phyloP scores from a whole-genome alignment of 495 filamentous ascomycete species.

The Daldinia vernicosa region DNA sequence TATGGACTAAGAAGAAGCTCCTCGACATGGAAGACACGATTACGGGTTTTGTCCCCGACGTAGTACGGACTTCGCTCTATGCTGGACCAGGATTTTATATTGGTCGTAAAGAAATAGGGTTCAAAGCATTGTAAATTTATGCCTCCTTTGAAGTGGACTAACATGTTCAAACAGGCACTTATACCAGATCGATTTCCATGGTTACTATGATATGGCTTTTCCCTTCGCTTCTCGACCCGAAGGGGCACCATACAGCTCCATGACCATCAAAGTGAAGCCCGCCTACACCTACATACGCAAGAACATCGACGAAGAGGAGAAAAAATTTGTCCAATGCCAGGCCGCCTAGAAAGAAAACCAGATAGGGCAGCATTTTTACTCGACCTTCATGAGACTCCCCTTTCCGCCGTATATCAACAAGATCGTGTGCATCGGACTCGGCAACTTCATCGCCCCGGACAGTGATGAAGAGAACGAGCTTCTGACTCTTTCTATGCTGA shows the following conservation, averaged over 20 bases:
- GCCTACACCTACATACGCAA: slow-evolving; percentile 6
- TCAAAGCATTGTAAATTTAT: not conserved
- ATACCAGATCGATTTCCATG: slow-evolving; percentile 28
- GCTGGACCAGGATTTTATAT: not conserved
- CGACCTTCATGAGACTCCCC: slow-evolving; percentile 28
- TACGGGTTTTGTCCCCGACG: not conserved
- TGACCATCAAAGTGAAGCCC: slow-evolving; percentile 8
- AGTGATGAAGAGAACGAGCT: not conserved
- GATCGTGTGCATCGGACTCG: slow-evolving; percentile 37
- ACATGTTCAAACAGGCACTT: not conserved
- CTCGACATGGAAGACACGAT: slow-evolving; percentile 10
- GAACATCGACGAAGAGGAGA: not conserved
- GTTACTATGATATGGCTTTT: slow-evolving; percentile 23
- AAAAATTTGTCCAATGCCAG: not conserved
- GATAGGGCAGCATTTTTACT: slow-evolving; percentile 18
- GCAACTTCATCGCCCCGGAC: slow-evolving; percentile 18
- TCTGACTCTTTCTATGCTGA: slow-evolving; percentile 7
- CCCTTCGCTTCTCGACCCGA: slow-evolving; percentile 10
- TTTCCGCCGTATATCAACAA: slow-evolving; percentile 26
- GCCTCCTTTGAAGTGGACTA: not conserved
- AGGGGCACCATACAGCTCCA: slow-evolving; percentile 17
- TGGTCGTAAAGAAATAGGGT: slow-evolving; percentile 5
- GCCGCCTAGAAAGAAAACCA: slow-evolving; percentile 7
- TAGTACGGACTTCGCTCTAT: not conserved
- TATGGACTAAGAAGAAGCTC: slow-evolving; percentile 30